These are phyloP conservation scores for Cordyceps fumosorosea DNA, from an alignment of 2,329 filamentous ascomycete genomes.

Conservation along the genomic window DNA sequence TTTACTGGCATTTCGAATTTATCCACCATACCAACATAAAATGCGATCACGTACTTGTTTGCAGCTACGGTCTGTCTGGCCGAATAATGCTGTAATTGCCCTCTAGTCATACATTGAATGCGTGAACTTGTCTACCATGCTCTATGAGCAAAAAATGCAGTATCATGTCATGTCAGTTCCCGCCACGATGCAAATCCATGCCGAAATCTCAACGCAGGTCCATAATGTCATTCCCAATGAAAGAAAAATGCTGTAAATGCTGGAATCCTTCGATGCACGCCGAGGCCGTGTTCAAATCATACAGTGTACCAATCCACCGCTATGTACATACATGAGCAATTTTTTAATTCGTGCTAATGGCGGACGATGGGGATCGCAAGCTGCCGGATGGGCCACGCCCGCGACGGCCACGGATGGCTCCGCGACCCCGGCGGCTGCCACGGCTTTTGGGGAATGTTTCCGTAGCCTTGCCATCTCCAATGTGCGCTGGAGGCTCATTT, in stretches of 20 bases:
- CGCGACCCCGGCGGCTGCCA: constrained; percentile 9
- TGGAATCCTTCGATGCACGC: not conserved
- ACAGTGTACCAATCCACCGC: not conserved
- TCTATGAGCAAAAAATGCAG: not conserved
- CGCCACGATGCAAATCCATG: not conserved
- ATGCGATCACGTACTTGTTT: too few species aligned
- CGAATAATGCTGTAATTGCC: not conserved
- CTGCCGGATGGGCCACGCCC: constrained; percentile 4
- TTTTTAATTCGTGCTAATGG: not conserved
- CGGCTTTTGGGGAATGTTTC: not conserved
- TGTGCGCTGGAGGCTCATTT: constrained; percentile 8
- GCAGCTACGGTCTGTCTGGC: not conserved
- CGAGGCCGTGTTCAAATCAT: not conserved
- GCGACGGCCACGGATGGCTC: constrained; percentile 10
- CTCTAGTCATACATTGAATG: not conserved
- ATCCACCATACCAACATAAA: not conserved
- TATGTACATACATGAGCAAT: not conserved
- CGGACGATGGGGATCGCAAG: not conserved
- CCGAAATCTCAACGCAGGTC: not conserved
- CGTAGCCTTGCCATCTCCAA: not conserved
- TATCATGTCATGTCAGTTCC: not conserved
- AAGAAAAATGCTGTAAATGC: not conserved
- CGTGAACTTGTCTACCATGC: not conserved
- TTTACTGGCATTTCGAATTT: not conserved
- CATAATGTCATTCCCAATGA: not conserved